Conservation (phyloP, 805 yeast species). For the Aciculoconidium aculeatum region DNA sequence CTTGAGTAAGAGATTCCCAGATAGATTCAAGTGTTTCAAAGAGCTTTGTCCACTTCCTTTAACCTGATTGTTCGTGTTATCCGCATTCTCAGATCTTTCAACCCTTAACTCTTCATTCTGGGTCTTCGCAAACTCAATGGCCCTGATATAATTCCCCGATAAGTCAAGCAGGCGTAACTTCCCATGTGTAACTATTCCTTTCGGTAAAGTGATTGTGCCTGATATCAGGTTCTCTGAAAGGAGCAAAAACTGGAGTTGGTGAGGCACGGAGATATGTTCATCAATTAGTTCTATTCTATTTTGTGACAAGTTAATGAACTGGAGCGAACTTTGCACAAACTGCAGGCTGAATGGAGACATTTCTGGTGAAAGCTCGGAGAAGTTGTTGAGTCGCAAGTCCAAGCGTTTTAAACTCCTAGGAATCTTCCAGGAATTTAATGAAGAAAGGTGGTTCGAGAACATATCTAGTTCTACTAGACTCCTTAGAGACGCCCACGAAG, state of each 20-base stretch:
- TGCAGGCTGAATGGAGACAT: constrained; percentile 4
- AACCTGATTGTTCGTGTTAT: constrained; percentile 6
- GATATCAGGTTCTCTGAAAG: constrained; percentile 8
- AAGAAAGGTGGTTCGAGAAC: constrained; percentile 16
- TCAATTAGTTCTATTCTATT: constrained; percentile 7
- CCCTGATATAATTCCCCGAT: constrained; percentile 14
- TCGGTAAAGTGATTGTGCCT: constrained; percentile 11
- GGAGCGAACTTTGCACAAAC: constrained; percentile 2
- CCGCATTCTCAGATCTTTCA: too few species aligned
- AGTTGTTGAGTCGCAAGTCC: constrained; percentile 17
- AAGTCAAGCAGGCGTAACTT: constrained; percentile 10
- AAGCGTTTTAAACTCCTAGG: constrained; percentile 15
- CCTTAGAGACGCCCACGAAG: constrained; percentile 20
- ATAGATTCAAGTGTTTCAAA: constrained; percentile 11
- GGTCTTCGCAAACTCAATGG: constrained; percentile 8
- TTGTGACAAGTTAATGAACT: constrained; percentile 6
- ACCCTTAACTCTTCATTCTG: constrained; percentile 1
- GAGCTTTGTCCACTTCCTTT: too few species aligned
- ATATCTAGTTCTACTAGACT: constrained; percentile 20
- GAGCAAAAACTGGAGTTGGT: constrained; percentile 2
- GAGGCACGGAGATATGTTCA: constrained; percentile 6
- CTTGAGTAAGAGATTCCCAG: constrained; percentile 6
- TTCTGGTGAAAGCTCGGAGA: constrained; percentile 10
- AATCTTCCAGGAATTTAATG: constrained; percentile 11
- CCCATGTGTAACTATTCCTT: constrained; percentile 9